A percentile compares a stretch with the other conserved stretches of the same genome.
Evolutionary conservation across 2,329 filamentous ascomycete genomes (phyloP).

Genomic region (Fusarium fracticaudum): DNA sequence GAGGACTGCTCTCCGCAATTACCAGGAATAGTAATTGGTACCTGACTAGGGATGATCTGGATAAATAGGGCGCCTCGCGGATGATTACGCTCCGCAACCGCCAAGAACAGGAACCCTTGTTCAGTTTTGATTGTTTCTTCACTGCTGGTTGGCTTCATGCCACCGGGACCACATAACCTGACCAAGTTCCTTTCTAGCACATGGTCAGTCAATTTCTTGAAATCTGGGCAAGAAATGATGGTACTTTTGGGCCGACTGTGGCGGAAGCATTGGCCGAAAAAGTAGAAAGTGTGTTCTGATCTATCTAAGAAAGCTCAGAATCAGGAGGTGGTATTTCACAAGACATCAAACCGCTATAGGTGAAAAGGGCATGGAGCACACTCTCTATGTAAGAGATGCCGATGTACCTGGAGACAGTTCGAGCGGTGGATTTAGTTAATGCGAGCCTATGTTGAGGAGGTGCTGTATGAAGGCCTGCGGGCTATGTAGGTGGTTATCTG

Average conservation of each 20-base stretch:
- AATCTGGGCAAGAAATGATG: rapidly evolving
- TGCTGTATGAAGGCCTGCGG: too few relatives aligned
- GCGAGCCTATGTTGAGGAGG: too few relatives aligned
- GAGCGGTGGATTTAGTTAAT: too few relatives aligned
- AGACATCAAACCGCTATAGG: too few relatives aligned
- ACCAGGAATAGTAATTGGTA: background rate
- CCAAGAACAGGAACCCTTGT: background rate
- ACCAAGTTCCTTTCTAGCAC: background rate
- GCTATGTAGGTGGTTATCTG: too few relatives aligned
- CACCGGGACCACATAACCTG: background rate
- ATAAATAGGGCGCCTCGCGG: background rate
- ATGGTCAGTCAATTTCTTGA: background rate
- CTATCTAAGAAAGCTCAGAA: too few relatives aligned
- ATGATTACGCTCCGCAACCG: background rate
- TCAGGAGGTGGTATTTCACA: too few relatives aligned
- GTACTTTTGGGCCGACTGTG: too few relatives aligned
- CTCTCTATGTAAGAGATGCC: too few relatives aligned
- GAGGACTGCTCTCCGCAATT: background rate
- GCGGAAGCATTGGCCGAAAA: background rate
- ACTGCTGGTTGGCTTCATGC: background rate
- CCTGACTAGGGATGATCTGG: background rate
- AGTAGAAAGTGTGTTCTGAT: too few relatives aligned
- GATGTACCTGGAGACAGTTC: too few relatives aligned
- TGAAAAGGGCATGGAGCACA: too few relatives aligned
- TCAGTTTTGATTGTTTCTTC: background rate